Conservation (phyloP, 2,329 filamentous ascomycete genomes). For the Apiospora marii region DNA sequence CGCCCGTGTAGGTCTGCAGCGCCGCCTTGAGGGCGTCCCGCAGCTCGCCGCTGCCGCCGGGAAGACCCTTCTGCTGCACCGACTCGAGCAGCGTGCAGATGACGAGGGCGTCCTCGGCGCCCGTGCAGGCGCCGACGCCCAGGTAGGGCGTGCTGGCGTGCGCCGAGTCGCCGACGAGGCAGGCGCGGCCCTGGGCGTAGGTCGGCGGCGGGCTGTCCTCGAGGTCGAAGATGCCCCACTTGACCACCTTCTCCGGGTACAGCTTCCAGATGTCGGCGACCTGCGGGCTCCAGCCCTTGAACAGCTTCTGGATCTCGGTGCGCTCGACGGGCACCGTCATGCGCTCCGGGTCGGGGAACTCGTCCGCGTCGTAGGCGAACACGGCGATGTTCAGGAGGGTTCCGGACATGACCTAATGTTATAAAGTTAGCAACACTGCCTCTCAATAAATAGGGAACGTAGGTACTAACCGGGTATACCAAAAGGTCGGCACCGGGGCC, state of each 20-base stretch:
- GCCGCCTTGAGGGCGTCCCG: too few relatives aligned
- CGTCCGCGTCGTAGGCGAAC: conserved; percentile 44
- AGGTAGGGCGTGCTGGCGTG: conserved; percentile 60
- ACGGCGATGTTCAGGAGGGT: conserved; percentile 63
- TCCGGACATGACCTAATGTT: conserved; percentile 51
- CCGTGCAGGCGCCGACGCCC: conserved; percentile 59
- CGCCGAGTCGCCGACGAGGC: conserved; percentile 60
- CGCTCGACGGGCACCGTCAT: conserved; percentile 43
- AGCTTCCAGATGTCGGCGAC: conserved; percentile 46
- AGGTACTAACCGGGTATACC: conserved; percentile 61
- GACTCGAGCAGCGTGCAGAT: conserved; percentile 35
- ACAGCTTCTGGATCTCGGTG: conserved; percentile 46
- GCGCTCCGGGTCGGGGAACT: conserved; percentile 25
- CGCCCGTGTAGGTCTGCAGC: too few relatives aligned
- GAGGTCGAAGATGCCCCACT: conserved; percentile 61
- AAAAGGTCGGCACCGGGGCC: conserved; percentile 63
- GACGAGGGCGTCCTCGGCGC: conserved; percentile 58
- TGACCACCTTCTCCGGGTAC: conserved; percentile 53
- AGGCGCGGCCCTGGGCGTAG: conserved; percentile 50
- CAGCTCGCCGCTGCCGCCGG: too few relatives aligned
- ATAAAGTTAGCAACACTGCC: too few relatives aligned
- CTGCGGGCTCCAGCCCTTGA: conserved; percentile 46
- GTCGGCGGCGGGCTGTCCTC: conserved; percentile 49
- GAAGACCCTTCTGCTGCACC: too few relatives aligned
- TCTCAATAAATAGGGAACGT: too few relatives aligned